phyloP scores from a whole-genome alignment of 768 basidiomycete genomes.

The Mycena filopes region DNA sequence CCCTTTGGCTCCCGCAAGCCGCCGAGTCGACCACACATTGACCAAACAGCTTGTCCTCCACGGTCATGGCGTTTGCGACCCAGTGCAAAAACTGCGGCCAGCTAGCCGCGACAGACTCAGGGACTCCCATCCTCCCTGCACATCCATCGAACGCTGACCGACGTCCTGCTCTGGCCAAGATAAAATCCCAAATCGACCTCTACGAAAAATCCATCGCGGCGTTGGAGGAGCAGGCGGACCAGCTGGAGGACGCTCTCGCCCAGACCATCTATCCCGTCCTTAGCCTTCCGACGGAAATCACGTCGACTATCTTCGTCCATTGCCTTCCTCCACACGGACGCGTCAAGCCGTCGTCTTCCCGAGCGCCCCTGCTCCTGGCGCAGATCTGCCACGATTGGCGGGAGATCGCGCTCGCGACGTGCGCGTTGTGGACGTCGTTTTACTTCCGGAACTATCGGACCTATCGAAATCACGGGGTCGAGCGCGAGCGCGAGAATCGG shows the following conservation, averaged over 20 bases:
- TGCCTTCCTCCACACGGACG: neutral
- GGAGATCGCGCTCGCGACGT: neutral
- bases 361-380: neutral
- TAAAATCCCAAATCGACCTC: neutral
- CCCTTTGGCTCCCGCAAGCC: too few relatives aligned
- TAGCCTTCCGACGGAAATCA: neutral
- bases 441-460: neutral
- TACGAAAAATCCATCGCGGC: neutral
- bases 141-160: neutral
- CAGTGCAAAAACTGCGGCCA: too few relatives aligned
- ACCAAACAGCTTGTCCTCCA: too few relatives aligned
- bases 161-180: neutral
- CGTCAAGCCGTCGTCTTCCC: neutral
- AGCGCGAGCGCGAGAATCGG: too few relatives aligned
- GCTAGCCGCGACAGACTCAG: too few relatives aligned
- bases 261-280: neutral
- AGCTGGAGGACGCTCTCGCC: neutral
- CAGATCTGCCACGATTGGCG: neutral
- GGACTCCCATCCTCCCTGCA: too few relatives aligned
- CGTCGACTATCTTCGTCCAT: neutral
- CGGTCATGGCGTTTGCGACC: too few relatives aligned
- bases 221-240: neutral
- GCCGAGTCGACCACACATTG: too few relatives aligned
- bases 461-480: too few relatives aligned
- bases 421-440: conserved; percentile 1